Evolutionary conservation across 2,329 filamentous ascomycete genomes (phyloP).

Genomic region (Colletotrichum falcatum): DNA sequence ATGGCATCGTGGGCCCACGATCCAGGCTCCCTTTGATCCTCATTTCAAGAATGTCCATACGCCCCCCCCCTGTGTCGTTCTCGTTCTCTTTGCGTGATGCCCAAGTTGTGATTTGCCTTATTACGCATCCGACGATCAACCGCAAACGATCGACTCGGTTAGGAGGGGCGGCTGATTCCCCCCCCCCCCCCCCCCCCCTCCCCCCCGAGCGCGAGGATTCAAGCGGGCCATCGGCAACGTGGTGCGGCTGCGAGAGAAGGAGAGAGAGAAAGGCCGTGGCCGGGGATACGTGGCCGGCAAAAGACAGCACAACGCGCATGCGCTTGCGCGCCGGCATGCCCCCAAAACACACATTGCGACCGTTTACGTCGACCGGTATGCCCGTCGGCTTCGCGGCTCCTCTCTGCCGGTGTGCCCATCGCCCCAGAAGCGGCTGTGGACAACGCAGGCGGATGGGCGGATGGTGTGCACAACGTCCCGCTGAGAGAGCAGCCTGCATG

Average conservation of each 20-base stretch:
- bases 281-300: slow-evolving; percentile 17
- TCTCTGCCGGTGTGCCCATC: slow-evolving; percentile 17
- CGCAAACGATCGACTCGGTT: not conserved
- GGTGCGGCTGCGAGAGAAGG: not conserved
- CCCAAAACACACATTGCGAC: too few species aligned
- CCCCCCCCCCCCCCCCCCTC: too few species aligned
- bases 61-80: not conserved
- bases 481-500: slow-evolving; percentile 11
- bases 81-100: not conserved
- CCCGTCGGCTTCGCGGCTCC: too few species aligned
- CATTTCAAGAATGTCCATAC: not conserved
- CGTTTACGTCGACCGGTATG: slow-evolving; percentile 4
- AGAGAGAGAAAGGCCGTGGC: slow-evolving; percentile 18
- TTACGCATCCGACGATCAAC: not conserved
- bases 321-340: too few species aligned
- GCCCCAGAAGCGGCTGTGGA: slow-evolving; percentile 17
- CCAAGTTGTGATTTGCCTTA: too few species aligned
- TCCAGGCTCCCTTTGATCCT: not conserved
- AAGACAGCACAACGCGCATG: slow-evolving; percentile 14
- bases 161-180: not conserved
- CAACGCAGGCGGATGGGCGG: not conserved
- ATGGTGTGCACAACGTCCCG: slow-evolving; percentile 19
- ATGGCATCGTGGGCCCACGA: not conserved
- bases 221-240: slow-evolving; percentile 16
- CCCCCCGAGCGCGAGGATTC: not conserved